phyloP scores from a whole-genome alignment of 805 yeast species.

The Kodamaea kaohsiungensis region DNA sequence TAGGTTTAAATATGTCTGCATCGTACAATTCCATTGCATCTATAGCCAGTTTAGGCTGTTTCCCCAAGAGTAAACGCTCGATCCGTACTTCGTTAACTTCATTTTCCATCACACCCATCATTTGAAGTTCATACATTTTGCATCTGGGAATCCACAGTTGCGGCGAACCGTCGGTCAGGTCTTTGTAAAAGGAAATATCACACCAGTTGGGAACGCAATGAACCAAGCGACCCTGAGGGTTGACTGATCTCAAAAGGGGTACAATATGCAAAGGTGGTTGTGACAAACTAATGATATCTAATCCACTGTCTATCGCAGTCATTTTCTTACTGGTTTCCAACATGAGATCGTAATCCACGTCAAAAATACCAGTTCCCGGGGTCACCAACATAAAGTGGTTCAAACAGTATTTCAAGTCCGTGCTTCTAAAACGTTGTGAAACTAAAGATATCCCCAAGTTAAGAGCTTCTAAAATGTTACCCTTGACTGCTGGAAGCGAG shows the following conservation, averaged over 20 bases:
- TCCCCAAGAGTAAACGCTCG: conserved; percentile 49
- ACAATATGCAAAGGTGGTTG: conserved; percentile 92
- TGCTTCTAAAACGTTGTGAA: conserved; percentile 74
- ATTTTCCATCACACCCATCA: conserved; percentile 98
- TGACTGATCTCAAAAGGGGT: conserved; percentile 73
- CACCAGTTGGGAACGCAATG: conserved; percentile 95
- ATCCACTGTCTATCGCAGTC: conserved; percentile 76
- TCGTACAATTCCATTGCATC: conserved; percentile 75
- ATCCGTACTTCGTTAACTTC: conserved; percentile 72
- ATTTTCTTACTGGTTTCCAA: conserved; percentile 74
- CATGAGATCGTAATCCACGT: conserved; percentile 80
- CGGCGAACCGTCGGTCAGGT: conserved; percentile 40
- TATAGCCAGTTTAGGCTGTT: conserved; percentile 40
- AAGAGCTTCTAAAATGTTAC: conserved; percentile 85
- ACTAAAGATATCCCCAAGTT: conserved; percentile 79
- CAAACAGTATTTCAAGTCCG: conserved; percentile 87
- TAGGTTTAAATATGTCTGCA: conserved; percentile 47
- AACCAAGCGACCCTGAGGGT: conserved; percentile 47
- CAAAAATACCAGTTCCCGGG: conserved; percentile 92
- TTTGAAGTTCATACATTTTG: conserved; percentile 90
- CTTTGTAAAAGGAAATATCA: conserved; percentile 88
- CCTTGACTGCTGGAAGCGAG: conserved; percentile 83
- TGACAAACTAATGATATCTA: conserved; percentile 85
- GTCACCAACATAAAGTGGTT: conserved; percentile 85
- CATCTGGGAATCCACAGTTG: conserved; percentile 89